Evolutionary conservation across 805 yeast species (phyloP), one percentile per base, ranked within the genome.

Genomic region (Candida anglica): DNA sequence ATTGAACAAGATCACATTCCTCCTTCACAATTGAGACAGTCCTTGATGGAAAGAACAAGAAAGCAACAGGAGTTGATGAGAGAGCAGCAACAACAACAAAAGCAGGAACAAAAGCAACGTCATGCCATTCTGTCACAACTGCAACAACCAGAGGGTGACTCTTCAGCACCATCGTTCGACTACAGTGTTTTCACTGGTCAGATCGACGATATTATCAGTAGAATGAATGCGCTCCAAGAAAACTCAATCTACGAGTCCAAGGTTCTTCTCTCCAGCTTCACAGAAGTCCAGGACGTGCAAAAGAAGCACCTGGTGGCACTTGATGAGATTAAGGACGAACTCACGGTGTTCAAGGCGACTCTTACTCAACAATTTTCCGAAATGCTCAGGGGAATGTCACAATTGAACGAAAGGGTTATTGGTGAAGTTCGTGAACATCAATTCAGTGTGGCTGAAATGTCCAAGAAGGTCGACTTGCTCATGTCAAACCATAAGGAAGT

Each of bases 351-450:
- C 45, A 60, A 61, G 34, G 23, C 33, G 3, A 41, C 50, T 11
- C 33, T 66, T 13, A 43, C 56, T 3, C 40, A 46, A 5, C 69
- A 65, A 37, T 58, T 58, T 32, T 43, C 53, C 8, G 58, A 65
- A 32, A 45, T 66, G 43, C 45, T 61, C 9, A 43, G 39, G 3
- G 52, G 67, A 1, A 46, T 66, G 3, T 44, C 59, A 3, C 43
- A 48, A 27, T 45, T 62, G 15, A 63, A 64, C 34, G 60, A 61
- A 29, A 60, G 54, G 33, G 56, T 66, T 10, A 57, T 67, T 37
- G 63, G 66, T 1, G 71, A 66, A 40, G 66, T 67, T 14, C 55
- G 63, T 40, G 66, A 58, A 32, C 70, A 67, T 21, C 71, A 62
- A 29, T 46, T 38, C 30, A 57, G 56, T 13, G 53, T 60, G 22